Conservation (phyloP, 2,329 filamentous ascomycete species). For the Rhynchosporium graminicola region DNA sequence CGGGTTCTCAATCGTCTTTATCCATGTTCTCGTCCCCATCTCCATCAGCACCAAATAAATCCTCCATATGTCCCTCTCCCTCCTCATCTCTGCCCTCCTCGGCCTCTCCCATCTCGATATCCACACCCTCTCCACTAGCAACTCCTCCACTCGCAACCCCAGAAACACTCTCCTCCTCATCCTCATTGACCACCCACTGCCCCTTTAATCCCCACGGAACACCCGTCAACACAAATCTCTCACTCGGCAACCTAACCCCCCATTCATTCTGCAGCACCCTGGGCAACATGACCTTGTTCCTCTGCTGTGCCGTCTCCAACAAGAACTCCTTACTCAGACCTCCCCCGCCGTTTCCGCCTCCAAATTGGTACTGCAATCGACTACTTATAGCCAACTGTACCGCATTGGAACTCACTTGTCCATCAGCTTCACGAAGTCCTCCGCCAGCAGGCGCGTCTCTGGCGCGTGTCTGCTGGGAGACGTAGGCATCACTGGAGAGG, state of each 20-base stretch:
- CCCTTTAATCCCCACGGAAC: slow-evolving; percentile 65
- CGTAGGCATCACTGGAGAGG: slow-evolving; percentile 68
- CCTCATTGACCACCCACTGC: slow-evolving; percentile 55
- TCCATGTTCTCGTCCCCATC: slow-evolving; percentile 58
- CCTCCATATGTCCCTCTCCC: slow-evolving; percentile 50
- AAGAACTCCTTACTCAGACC: slow-evolving; percentile 73
- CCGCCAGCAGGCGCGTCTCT: slow-evolving; percentile 39
- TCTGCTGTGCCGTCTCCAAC: slow-evolving; percentile 69
- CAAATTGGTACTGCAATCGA: slow-evolving; percentile 69
- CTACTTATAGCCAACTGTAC: slow-evolving; percentile 72
- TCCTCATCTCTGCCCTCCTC: slow-evolving; percentile 16
- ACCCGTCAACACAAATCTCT: slow-evolving; percentile 68
- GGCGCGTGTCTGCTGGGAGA: slow-evolving; percentile 43
- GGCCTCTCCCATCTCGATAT: slow-evolving; percentile 12
- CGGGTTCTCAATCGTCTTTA: slow-evolving; percentile 1
- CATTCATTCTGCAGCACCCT: slow-evolving; percentile 65
- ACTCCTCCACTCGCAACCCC: slow-evolving; percentile 35
- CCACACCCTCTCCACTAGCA: slow-evolving; percentile 37
- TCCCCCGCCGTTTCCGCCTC: slow-evolving; percentile 51
- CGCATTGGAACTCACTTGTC: slow-evolving; percentile 61
- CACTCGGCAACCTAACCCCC: slow-evolving; percentile 66
- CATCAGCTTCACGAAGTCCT: slow-evolving; percentile 39
- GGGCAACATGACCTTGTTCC: slow-evolving; percentile 67
- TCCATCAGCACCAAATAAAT: slow-evolving; percentile 56
- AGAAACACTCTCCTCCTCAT: slow-evolving; percentile 42